Evolutionary conservation across 139 green algal genomes (phyloP), one percentile per base, ranked within the genome.

Genomic region (Haematococcus sp.): DNA sequence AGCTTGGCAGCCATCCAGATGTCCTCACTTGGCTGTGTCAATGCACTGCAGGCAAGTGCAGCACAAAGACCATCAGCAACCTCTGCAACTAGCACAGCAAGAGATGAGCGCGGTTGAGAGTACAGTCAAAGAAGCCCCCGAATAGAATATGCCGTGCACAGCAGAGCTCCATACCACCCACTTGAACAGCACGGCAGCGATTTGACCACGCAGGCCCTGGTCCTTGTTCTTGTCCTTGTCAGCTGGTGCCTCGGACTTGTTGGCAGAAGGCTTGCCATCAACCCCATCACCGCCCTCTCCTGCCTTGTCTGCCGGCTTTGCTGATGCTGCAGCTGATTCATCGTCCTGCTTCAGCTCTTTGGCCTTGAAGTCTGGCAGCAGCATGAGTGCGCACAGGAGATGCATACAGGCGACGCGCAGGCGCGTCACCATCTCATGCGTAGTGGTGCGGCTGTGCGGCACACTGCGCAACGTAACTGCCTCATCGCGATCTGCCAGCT

Each of bases 341-440:
- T 51, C 33, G 16, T 70, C 33, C 34, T 34, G 34, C 16, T 17
- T 20, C 3, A 34, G 33, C 63, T 70, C 40, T 22, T 70, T 30
- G 11, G 35, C 32, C 23, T 28, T 51, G 17, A 54, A n/a, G 23
- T 43, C 63, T 22, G 52, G 32, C 35, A 70, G 34, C 63, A 70
- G 31, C 35, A 70, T 52, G 33, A 70, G 9, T 2, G 32, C 63
- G 28, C 78, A 86, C 67, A 98, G 78, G 46, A 98, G 84, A 55
- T 94, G 76, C 59, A 98, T 85, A 83, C 88, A 96, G 1, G 84
- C 81, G 32, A 86, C 82, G 16, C 89, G 81, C 77, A 97, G 78
- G 33, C 77, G 61, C 31, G 76, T 81, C 31, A 96, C 61, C 56
- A 40, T 59, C 11, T 65, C 58, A 17, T 17, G 58, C 11, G 58